Percentiles rank a stretch among this genome's conserved stretches.
phyloP scores from a whole-genome alignment of 176 grass and related monocot genomes.

The Panicum miliaceum region DNA sequence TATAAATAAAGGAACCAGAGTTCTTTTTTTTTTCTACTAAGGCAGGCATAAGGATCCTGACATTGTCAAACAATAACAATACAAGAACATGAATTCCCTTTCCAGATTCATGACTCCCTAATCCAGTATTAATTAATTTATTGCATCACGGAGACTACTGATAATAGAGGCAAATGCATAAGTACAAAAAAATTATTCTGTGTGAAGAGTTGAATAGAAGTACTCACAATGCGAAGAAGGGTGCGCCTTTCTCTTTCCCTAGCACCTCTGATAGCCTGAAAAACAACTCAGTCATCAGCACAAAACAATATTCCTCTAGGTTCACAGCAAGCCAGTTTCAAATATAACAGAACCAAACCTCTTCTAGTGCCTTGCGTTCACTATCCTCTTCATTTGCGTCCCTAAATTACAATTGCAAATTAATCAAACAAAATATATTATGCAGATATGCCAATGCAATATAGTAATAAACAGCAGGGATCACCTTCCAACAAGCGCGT shows the following conservation, averaged over 20 bases:
- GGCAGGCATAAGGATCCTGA: background rate
- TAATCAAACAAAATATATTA: background rate
- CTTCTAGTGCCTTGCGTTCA: constrained; percentile 62
- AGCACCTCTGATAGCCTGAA: constrained; percentile 83
- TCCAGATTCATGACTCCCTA: background rate
- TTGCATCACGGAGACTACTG: background rate
- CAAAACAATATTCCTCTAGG: constrained; percentile 22
- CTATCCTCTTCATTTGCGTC: constrained; percentile 46
- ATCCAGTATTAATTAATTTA: background rate
- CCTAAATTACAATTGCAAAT: constrained; percentile 39
- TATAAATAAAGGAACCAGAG: background rate
- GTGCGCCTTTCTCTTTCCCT: constrained; percentile 83
- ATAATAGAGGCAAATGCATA: background rate
- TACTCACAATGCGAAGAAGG: constrained; percentile 84
- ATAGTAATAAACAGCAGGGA: constrained; percentile 23
- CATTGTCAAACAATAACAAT: background rate
- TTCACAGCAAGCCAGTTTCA: background rate
- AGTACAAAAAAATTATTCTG: constrained; percentile 29
- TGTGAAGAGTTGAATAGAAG: constrained; percentile 26
- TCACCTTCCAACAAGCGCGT: constrained; percentile 76
- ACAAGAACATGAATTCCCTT: background rate
- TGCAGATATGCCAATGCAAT: background rate
- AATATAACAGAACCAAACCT: constrained; percentile 47
- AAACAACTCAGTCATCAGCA: constrained; percentile 33
- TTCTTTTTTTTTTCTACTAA: background rate